Evolutionary conservation across 495 filamentous ascomycete genomes (phyloP).

Genomic region (Penicillium ochrochloron): DNA sequence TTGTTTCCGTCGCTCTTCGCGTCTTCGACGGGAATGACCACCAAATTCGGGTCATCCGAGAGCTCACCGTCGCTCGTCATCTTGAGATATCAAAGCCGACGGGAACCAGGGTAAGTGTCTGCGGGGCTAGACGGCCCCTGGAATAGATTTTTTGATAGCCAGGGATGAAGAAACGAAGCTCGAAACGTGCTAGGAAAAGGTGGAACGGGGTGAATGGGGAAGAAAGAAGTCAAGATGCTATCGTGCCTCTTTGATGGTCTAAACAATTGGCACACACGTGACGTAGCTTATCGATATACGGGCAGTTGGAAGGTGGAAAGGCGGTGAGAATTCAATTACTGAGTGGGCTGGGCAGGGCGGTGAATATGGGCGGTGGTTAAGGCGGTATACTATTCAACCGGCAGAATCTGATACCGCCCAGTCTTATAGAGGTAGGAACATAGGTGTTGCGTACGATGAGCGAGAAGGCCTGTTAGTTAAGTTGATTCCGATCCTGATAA

Average conservation of each 20-base stretch:
- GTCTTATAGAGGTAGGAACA: too few relatives aligned
- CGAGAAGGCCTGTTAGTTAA: too few relatives aligned
- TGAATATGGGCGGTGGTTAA: too few relatives aligned
- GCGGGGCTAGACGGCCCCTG: conserved; percentile 14
- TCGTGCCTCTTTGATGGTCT: neutral
- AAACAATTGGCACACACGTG: neutral
- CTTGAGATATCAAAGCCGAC: conserved; percentile 8
- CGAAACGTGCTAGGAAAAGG: neutral
- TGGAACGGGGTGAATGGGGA: neutral
- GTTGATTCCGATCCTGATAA: too few relatives aligned
- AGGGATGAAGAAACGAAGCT: neutral
- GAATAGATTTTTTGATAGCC: neutral
- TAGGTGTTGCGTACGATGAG: too few relatives aligned
- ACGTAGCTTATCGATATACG: neutral
- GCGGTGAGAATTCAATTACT: neutral
- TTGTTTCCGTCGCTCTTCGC: conserved; percentile 41
- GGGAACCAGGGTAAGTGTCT: neutral
- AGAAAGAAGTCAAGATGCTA: neutral
- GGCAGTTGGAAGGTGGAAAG: neutral
- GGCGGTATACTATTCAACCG: too few relatives aligned
- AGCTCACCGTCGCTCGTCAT: conserved; percentile 10
- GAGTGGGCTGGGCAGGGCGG: too few relatives aligned
- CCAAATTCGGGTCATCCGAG: conserved; percentile 27
- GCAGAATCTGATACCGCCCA: too few relatives aligned
- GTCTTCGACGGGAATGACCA: conserved; percentile 39